Evolutionary conservation across 345 rosid genomes (phyloP).

Genomic region (Syzygium aromaticum): DNA sequence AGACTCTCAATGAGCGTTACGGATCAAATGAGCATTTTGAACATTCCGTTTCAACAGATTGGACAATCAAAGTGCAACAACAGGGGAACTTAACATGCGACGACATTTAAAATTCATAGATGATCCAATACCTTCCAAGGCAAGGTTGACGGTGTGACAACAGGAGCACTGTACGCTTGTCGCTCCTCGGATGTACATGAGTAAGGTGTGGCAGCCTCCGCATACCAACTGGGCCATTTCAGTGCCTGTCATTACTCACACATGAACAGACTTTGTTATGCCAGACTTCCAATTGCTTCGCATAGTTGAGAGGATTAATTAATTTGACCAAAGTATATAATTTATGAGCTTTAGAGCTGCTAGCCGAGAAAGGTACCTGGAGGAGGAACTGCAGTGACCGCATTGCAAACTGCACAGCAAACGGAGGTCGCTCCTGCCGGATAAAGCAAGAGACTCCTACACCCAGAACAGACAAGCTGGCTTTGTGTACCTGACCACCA

Average conservation of each 20-base stretch:
- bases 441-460: conserved; percentile 82
- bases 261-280: background rate
- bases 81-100: background rate
- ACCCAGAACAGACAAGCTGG: conserved; percentile 98
- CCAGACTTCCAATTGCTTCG: background rate
- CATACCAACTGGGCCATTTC: conserved; percentile 98
- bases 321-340: background rate
- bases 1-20: background rate
- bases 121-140: conserved; percentile 55
- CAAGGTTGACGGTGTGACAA: conserved; percentile 91
- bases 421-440: conserved; percentile 93
- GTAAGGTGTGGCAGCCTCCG: conserved; percentile 94
- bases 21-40: background rate
- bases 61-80: background rate
- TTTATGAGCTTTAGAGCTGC: background rate
- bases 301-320: background rate
- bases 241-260: conserved; percentile 43
- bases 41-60: background rate
- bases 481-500: conserved; percentile 45
- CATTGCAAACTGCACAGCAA: conserved; percentile 99
- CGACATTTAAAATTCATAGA: background rate
- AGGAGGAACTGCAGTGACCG: conserved; percentile 92
- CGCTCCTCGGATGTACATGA: conserved; percentile 97
- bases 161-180: conserved; percentile 97
- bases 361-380: conserved; percentile 40